A percentile compares a stretch with the other conserved stretches of the same genome.
phyloP scores from a whole-genome alignment of 306 rosid species.

The Cucurbita maxima region DNA sequence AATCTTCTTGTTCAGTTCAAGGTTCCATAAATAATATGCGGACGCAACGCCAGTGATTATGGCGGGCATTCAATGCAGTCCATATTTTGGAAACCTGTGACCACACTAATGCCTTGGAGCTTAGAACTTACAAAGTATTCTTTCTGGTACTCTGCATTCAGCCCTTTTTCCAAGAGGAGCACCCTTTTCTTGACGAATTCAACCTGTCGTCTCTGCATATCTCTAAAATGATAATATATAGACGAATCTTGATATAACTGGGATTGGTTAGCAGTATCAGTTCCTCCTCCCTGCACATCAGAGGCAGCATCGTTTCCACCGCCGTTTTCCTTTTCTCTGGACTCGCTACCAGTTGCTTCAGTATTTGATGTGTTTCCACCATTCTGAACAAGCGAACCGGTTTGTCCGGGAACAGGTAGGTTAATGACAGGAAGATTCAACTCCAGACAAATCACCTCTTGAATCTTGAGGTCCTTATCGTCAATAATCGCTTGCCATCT shows the following conservation, averaged over 20 bases:
- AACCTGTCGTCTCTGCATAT: slow-evolving; percentile 92
- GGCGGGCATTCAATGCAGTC: slow-evolving; percentile 53
- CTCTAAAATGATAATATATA: slow-evolving; percentile 56
- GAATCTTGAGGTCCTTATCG: slow-evolving; percentile 81
- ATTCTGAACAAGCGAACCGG: slow-evolving; percentile 44
- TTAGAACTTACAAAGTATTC: slow-evolving; percentile 65
- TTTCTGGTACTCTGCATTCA: slow-evolving; percentile 71
- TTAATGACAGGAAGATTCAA: slow-evolving; percentile 76
- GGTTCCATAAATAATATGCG: not conserved
- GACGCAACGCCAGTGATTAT: not conserved
- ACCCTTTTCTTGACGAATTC: slow-evolving; percentile 93
- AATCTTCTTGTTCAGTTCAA: not conserved
- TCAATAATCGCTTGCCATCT: slow-evolving; percentile 98
- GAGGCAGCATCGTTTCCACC: slow-evolving; percentile 28
- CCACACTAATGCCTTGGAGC: not conserved
- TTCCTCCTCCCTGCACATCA: slow-evolving; percentile 44
- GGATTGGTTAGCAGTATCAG: slow-evolving; percentile 44
- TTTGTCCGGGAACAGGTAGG: slow-evolving; percentile 58
- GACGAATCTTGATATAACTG: slow-evolving; percentile 54
- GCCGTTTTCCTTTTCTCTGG: slow-evolving; percentile 73
- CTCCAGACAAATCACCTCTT: slow-evolving; percentile 85
- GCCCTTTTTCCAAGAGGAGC: slow-evolving; percentile 92
- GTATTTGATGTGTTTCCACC: slow-evolving; percentile 29
- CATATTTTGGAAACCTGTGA: slow-evolving; percentile 19
- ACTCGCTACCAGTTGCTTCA: slow-evolving; percentile 35